These are phyloP conservation scores for Aspergillus uvarum DNA, from an alignment of 2,329 filamentous ascomycete genomes.

Conservation along the genomic window DNA sequence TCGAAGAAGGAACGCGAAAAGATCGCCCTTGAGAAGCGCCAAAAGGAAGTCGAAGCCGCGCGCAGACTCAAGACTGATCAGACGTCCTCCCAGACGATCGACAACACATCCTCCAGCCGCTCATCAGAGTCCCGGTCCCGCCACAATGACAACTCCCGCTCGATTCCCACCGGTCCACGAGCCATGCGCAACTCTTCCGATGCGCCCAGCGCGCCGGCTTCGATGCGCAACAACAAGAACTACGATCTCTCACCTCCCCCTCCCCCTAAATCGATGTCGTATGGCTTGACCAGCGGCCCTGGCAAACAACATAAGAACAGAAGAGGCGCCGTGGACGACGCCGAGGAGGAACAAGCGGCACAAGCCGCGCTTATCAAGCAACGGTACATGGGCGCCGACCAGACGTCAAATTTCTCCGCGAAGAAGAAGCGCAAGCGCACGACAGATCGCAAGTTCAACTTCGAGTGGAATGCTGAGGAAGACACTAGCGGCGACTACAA, in stretches of 20 bases:
- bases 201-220: constrained; percentile 58
- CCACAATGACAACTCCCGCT: constrained; percentile 26
- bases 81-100: constrained; percentile 24
- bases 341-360: constrained; percentile 60
- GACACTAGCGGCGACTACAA: constrained; percentile 86
- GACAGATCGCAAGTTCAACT: constrained; percentile 97
- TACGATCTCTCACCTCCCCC: constrained; percentile 56
- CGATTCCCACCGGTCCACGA: constrained; percentile 69
- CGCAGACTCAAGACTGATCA: constrained; percentile 50
- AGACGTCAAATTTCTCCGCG: constrained; percentile 86
- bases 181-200: constrained; percentile 54
- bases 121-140: constrained; percentile 15
- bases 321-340: constrained; percentile 27
- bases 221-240: constrained; percentile 49
- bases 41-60: constrained; percentile 68
- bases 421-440: constrained; percentile 94
- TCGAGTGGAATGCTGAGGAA: constrained; percentile 94
- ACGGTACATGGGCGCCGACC: constrained; percentile 87
- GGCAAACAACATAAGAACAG: not conserved
- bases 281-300: not conserved
- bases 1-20: constrained; percentile 80
- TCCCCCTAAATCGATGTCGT: constrained; percentile 32
- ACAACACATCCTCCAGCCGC: constrained; percentile 22
- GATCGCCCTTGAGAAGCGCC: constrained; percentile 73
- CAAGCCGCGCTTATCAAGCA: constrained; percentile 74